Percentiles rank a stretch among this genome's conserved stretches.
Conservation (phyloP, 768 basidiomycete genomes). For the Calocybe indica region DNA sequence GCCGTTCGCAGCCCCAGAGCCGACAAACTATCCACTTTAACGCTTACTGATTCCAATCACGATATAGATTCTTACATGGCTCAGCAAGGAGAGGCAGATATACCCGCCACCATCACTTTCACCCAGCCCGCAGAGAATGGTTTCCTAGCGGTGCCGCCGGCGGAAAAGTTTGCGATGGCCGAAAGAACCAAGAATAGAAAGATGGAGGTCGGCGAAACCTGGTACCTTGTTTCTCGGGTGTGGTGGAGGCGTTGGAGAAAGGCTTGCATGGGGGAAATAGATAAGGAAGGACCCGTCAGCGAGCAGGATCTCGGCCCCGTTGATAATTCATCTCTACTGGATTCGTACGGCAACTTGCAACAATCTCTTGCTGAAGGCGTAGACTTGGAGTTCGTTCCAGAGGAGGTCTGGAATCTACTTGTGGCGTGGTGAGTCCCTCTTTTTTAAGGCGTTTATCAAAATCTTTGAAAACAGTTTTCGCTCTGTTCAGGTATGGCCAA, state of each 20-base stretch:
- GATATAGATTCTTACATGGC: constrained; percentile 71
- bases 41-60: constrained; percentile 33
- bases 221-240: constrained; percentile 65
- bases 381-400: constrained; percentile 73
- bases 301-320: constrained; percentile 69
- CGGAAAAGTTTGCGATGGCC: constrained; percentile 48
- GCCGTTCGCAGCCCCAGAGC: constrained; percentile 28
- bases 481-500: constrained; percentile 60
- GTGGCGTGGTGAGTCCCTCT: constrained; percentile 53
- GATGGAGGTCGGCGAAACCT: constrained; percentile 64
- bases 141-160: constrained; percentile 23
- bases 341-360: constrained; percentile 43
- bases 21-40: constrained; percentile 38
- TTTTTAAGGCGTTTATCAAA: not conserved
- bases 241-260: constrained; percentile 79
- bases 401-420: constrained; percentile 64
- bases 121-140: not conserved
- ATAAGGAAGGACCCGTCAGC: constrained; percentile 59
- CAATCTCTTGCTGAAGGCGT: constrained; percentile 47
- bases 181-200: constrained; percentile 35
- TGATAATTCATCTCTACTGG: constrained; percentile 65
- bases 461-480: not conserved
- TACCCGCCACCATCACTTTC: constrained; percentile 21
- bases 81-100: constrained; percentile 42
- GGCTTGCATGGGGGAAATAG: constrained; percentile 61